These are phyloP conservation scores for Microstegium vimineum DNA, from an alignment of 176 grass and related monocot genomes.

Conservation along the genomic window DNA sequence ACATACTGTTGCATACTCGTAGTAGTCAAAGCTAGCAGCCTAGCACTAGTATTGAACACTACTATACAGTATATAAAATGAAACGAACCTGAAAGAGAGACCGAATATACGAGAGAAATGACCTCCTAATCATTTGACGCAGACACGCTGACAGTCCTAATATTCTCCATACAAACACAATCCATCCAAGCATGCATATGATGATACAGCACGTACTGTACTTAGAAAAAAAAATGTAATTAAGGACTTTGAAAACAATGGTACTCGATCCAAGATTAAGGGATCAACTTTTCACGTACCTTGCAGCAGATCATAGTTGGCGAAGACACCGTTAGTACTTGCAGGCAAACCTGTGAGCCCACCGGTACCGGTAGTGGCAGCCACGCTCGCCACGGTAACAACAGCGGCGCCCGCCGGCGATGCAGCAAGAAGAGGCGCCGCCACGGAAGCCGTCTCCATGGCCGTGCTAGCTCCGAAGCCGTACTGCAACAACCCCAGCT, in stretches of 20 bases:
- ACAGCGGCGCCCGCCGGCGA: constrained; percentile 26
- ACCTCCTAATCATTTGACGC: background rate
- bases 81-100: constrained; percentile 17
- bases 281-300: constrained; percentile 45
- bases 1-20: too few relatives aligned
- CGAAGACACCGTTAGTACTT: constrained; percentile 10
- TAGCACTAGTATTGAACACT: background rate
- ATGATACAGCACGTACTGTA: constrained; percentile 3
- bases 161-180: background rate
- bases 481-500: constrained; percentile 46
- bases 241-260: background rate
- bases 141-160: background rate
- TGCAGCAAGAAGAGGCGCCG: background rate
- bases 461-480: constrained; percentile 26
- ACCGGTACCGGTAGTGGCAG: background rate
- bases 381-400: constrained; percentile 32
- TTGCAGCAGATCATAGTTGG: constrained; percentile 46
- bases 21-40: background rate
- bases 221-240: background rate
- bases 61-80: too few relatives aligned
- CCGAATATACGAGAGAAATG: background rate
- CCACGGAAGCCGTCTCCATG: constrained; percentile 14
- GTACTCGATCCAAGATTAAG: background rate
- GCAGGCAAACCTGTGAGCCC: constrained; percentile 10
- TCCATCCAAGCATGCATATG: background rate